These are phyloP conservation scores for Scorias spongiosa DNA, from an alignment of 2,329 filamentous ascomycete genomes.

Conservation along the genomic window DNA sequence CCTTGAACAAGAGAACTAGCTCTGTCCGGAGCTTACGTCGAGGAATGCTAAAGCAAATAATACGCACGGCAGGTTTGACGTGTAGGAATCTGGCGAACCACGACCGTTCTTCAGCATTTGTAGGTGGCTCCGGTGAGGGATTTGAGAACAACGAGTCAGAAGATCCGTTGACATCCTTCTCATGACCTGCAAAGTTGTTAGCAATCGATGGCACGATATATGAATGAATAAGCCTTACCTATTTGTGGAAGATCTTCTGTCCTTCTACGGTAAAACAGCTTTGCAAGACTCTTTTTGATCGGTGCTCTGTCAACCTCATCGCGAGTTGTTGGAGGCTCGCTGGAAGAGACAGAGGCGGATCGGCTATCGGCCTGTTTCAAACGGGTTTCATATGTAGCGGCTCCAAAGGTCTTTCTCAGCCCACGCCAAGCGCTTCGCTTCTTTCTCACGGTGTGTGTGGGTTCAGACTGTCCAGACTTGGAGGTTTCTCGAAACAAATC, in stretches of 20 bases:
- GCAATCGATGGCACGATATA: conserved; percentile 1
- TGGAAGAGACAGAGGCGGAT: conserved; percentile 18
- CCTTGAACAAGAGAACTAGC: conserved; percentile 55
- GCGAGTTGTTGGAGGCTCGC: conserved; percentile 24
- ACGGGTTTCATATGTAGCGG: background rate
- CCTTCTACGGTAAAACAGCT: background rate
- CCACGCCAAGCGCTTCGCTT: background rate
- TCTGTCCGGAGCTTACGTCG: conserved; percentile 64
- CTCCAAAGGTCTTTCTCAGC: background rate
- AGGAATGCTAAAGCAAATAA: conserved; percentile 60
- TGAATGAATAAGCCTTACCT: conserved; percentile 5
- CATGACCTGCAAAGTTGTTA: conserved; percentile 7
- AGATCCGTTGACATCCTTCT: conserved; percentile 11
- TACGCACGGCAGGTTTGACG: conserved; percentile 65
- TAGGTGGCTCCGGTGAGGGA: conserved; percentile 22
- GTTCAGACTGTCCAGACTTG: background rate
- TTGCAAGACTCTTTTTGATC: conserved; percentile 7
- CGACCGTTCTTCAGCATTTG: conserved; percentile 39
- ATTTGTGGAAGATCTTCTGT: conserved; percentile 1
- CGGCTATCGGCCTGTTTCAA: conserved; percentile 13
- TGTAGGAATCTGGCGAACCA: conserved; percentile 84
- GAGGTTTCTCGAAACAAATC: no score
- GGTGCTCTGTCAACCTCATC: conserved; percentile 1
- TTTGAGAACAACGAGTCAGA: conserved; percentile 17
- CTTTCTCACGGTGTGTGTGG: background rate